A percentile compares a stretch with the other conserved stretches of the same genome.
Conservation (phyloP, 345 rosid species). For the Sonneratia alba region DNA sequence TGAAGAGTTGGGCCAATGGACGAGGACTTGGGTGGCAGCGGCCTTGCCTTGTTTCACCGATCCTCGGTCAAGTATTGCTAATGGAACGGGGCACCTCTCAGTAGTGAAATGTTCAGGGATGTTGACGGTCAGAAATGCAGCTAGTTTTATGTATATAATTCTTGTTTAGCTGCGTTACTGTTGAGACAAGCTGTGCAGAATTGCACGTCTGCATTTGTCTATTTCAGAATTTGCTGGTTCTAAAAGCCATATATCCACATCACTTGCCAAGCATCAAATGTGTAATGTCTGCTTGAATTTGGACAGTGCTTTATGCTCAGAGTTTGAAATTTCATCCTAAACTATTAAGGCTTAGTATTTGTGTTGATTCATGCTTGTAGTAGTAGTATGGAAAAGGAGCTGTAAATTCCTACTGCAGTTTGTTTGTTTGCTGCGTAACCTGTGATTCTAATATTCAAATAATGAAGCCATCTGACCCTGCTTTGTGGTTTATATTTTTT, state of each 20-base stretch:
- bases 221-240: neutral
- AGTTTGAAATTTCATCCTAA: neutral
- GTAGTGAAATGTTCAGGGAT: constrained; percentile 22
- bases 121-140: too few species aligned
- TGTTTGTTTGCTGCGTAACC: too few species aligned
- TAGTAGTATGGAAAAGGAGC: neutral
- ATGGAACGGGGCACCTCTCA: too few species aligned
- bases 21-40: constrained; percentile 37
- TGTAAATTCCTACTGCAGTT: neutral
- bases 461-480: too few species aligned
- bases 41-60: too few species aligned
- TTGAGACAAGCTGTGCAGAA: neutral
- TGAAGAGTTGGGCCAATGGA: neutral
- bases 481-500: too few species aligned
- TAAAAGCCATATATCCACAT: neutral
- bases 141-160: neutral
- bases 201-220: neutral
- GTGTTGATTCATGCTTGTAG: neutral
- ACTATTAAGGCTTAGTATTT: neutral
- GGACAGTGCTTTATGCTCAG: neutral
- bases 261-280: neutral
- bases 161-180: neutral
- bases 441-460: too few species aligned
- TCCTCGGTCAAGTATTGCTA: too few species aligned
- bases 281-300: neutral